A percentile compares a stretch with the other conserved stretches of the same genome.
These are phyloP conservation scores for Ganoderma multipileum DNA, from an alignment of 1,284 basidiomycete genomes.

Conservation along the genomic window DNA sequence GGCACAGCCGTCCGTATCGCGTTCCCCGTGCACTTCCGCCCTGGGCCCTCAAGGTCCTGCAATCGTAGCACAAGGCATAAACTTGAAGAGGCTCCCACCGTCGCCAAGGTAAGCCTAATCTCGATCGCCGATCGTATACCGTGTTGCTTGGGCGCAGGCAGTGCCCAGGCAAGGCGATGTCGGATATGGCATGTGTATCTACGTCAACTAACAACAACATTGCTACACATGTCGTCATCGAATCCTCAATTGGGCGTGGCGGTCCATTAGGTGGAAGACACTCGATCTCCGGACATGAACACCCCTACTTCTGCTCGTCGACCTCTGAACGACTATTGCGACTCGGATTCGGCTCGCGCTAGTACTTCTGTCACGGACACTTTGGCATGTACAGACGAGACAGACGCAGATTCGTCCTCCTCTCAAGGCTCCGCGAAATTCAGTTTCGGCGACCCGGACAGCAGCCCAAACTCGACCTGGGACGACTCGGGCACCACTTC, in stretches of 20 bases:
- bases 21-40: background rate
- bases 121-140: constrained; percentile 4
- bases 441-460: background rate
- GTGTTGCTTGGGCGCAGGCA: background rate
- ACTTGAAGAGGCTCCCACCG: background rate
- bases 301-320: background rate
- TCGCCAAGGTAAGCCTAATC: constrained; percentile 2
- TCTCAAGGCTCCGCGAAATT: background rate
- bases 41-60: background rate
- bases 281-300: background rate
- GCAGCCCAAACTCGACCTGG: background rate
- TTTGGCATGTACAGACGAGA: background rate
- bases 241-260: background rate
- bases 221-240: constrained; percentile 8
- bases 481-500: background rate
- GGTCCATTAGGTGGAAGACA: background rate
- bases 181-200: constrained; percentile 1
- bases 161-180: background rate
- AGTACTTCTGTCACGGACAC: background rate
- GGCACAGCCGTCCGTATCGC: background rate
- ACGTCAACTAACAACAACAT: constrained; percentile 2
- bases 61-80: background rate
- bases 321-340: background rate
- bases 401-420: background rate
- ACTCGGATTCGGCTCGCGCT: background rate